Evolutionary conservation across 768 basidiomycete genomes (phyloP).

Genomic region (Naganishia vaughanmartiniae): DNA sequence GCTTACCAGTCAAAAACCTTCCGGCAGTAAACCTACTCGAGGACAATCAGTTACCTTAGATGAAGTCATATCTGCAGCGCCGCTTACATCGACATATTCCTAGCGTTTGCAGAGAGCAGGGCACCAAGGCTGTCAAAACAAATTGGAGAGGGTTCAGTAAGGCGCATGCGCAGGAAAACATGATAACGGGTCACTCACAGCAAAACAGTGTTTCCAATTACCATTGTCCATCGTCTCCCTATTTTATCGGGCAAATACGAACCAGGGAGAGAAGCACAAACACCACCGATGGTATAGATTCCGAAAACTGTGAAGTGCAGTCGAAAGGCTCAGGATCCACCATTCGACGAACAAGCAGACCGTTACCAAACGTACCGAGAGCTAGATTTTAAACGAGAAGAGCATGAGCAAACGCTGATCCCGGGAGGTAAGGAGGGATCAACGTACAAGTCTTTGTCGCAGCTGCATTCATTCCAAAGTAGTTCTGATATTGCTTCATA

Average conservation of each 20-base stretch:
- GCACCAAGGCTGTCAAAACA: constrained; percentile 55
- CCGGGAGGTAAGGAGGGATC: no score
- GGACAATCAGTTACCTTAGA: not conserved
- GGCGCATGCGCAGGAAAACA: not conserved
- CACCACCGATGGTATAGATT: constrained; percentile 51
- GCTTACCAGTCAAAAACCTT: constrained; percentile 58
- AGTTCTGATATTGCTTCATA: constrained; percentile 9
- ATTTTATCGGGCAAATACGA: constrained; percentile 58
- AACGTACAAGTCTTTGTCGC: constrained; percentile 5
- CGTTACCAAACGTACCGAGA: not conserved
- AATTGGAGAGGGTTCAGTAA: not conserved
- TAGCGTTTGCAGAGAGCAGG: constrained; percentile 58
- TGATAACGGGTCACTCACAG: constrained; percentile 50
- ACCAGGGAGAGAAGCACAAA: constrained; percentile 39
- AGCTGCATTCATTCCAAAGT: constrained; percentile 4
- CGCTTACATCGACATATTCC: constrained; percentile 46
- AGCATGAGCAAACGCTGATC: not conserved
- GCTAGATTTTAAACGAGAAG: not conserved
- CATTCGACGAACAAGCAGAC: not conserved
- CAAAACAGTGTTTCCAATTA: constrained; percentile 56
- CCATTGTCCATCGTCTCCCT: constrained; percentile 60
- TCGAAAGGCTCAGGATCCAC: not conserved
- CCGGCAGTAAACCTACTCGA: constrained; percentile 54
- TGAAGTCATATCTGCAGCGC: not conserved
- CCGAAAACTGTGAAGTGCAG: constrained; percentile 55